Evolutionary conservation across 192 early-diverging fungal species (phyloP).

Genomic region (Coemansia sp.): DNA sequence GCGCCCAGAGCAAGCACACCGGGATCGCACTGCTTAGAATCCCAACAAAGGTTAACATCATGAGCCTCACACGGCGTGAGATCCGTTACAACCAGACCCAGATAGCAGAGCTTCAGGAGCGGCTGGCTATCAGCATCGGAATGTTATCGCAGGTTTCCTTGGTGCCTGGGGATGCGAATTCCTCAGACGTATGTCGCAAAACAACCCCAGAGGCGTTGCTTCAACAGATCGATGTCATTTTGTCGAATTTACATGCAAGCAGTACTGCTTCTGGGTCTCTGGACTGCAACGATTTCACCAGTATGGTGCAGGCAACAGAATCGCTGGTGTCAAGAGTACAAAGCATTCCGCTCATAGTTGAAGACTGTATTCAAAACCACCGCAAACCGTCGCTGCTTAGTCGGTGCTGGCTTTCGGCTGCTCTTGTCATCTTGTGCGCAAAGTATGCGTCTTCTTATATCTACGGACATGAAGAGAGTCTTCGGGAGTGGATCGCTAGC

Average conservation of each 20-base stretch:
- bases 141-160: slow-evolving; percentile 41
- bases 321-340: slow-evolving; percentile 14
- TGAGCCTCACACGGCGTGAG: slow-evolving; percentile 61
- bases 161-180: neutral
- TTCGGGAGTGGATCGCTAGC: slow-evolving; percentile 55
- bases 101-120: slow-evolving; percentile 54
- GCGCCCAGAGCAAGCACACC: slow-evolving; percentile 9
- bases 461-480: slow-evolving; percentile 54
- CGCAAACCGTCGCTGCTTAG: slow-evolving; percentile 49
- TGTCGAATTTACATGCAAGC: neutral
- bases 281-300: neutral
- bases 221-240: slow-evolving; percentile 11
- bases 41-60: slow-evolving; percentile 31
- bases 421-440: slow-evolving; percentile 45
- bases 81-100: slow-evolving; percentile 55
- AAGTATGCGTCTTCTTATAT: slow-evolving; percentile 53
- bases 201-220: slow-evolving; percentile 12
- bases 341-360: slow-evolving; percentile 4
- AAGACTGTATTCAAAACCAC: slow-evolving; percentile 31
- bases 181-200: neutral
- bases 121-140: slow-evolving; percentile 66
- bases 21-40: slow-evolving; percentile 21
- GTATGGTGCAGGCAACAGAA: slow-evolving; percentile 1
- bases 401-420: slow-evolving; percentile 71
- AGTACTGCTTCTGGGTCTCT: slow-evolving; percentile 7